phyloP scores from a whole-genome alignment of 1,139 yeast genomes.

The Geotrichum aggregatum region DNA sequence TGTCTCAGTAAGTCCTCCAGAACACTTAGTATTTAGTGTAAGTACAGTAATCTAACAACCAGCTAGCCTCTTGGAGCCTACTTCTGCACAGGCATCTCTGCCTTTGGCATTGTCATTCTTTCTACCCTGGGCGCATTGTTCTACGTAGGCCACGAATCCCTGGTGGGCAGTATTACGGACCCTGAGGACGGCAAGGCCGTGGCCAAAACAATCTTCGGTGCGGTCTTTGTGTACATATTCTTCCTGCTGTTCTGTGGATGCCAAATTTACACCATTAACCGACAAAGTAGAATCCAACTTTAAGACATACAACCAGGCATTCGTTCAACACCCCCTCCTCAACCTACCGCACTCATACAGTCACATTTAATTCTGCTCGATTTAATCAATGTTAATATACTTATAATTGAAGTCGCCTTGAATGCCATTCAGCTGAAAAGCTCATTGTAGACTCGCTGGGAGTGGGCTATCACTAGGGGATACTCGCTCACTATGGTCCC shows the following conservation, averaged over 20 bases:
- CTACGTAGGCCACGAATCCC: slow-evolving; percentile 75
- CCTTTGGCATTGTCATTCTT: slow-evolving; percentile 83
- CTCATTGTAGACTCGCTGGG: slow-evolving; percentile 22
- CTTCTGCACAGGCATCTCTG: slow-evolving; percentile 89
- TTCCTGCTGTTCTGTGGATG: slow-evolving; percentile 87
- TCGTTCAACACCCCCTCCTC: background rate
- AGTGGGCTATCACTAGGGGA: slow-evolving; percentile 23
- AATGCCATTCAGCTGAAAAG: slow-evolving; percentile 7
- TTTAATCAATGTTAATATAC: slow-evolving; percentile 9
- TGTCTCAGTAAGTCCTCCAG: slow-evolving; percentile 35
- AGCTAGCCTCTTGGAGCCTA: slow-evolving; percentile 78
- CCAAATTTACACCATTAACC: slow-evolving; percentile 62
- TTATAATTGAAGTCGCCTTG: slow-evolving; percentile 3
- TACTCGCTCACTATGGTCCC: slow-evolving; percentile 24
- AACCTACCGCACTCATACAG: background rate
- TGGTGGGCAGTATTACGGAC: slow-evolving; percentile 87
- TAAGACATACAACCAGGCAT: slow-evolving; percentile 1
- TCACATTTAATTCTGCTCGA: background rate
- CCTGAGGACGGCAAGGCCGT: slow-evolving; percentile 93
- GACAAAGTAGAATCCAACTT: slow-evolving; percentile 55
- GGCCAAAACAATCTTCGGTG: slow-evolving; percentile 83
- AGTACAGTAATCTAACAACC: background rate
- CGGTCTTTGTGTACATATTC: slow-evolving; percentile 74
- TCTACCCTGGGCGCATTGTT: slow-evolving; percentile 81
- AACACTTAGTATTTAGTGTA: background rate